Evolutionary conservation across 257 asterid species (phyloP).

Genomic region (Marsdenia floribunda): DNA sequence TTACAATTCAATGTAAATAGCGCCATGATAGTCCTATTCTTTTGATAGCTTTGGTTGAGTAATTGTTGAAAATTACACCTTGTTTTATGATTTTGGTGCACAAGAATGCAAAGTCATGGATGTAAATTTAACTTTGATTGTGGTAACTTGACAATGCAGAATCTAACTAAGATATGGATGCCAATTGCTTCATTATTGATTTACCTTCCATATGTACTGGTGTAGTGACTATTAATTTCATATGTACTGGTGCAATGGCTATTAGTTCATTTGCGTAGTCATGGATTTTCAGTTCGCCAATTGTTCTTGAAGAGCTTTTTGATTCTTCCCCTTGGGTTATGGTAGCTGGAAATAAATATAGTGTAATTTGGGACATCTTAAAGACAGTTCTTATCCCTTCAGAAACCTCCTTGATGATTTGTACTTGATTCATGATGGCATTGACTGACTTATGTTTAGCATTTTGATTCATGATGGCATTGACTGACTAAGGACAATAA

Average conservation of each 20-base stretch:
- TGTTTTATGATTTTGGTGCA: neutral
- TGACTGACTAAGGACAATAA: too few species aligned
- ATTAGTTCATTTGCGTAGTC: too few species aligned
- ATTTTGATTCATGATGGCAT: too few species aligned
- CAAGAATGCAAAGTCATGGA: neutral
- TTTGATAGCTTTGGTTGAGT: neutral
- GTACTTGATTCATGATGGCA: too few species aligned
- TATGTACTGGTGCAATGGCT: neutral
- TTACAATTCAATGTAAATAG: slow-evolving; percentile 20
- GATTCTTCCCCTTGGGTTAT: neutral
- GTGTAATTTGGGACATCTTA: neutral
- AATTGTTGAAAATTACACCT: neutral
- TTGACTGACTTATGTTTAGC: too few species aligned
- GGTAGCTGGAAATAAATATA: neutral
- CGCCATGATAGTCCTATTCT: neutral
- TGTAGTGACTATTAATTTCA: neutral
- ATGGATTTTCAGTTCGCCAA: neutral
- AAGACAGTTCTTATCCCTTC: too few species aligned
- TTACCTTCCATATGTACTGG: neutral
- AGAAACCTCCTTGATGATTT: too few species aligned
- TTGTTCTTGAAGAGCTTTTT: neutral
- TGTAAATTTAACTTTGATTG: neutral
- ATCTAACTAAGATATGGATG: neutral
- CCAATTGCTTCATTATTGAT: neutral
- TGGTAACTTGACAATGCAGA: neutral